A percentile compares a stretch with the other conserved stretches of the same genome.
phyloP scores from a whole-genome alignment of 257 asterid genomes.

The Hygrophila difformis region DNA sequence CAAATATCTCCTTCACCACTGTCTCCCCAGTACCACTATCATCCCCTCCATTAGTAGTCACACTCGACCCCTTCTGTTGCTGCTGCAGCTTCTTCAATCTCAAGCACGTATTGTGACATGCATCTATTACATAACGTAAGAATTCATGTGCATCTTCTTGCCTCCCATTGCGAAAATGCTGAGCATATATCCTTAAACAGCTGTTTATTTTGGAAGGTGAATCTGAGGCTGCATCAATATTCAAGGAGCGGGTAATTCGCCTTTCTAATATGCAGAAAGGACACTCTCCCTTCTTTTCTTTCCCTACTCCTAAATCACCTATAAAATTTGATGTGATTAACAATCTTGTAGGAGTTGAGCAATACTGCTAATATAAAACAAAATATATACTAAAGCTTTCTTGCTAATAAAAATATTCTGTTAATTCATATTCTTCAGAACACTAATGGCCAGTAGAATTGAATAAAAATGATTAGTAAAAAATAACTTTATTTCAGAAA shows the following conservation, averaged over 20 bases:
- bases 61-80: constrained; percentile 45
- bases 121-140: constrained; percentile 94
- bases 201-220: constrained; percentile 61
- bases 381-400: too few relatives aligned
- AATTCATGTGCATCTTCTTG: constrained; percentile 99
- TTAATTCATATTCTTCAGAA: too few relatives aligned
- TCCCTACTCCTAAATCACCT: constrained; percentile 67
- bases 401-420: too few relatives aligned
- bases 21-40: constrained; percentile 51
- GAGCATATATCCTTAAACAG: constrained; percentile 71
- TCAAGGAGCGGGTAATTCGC: constrained; percentile 75
- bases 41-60: constrained; percentile 41
- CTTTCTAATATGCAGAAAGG: constrained; percentile 89
- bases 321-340: neutral
- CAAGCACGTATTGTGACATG: constrained; percentile 91
- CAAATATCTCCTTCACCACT: constrained; percentile 85
- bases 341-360: too few relatives aligned
- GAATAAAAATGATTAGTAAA: too few relatives aligned
- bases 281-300: constrained; percentile 85
- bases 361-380: too few relatives aligned
- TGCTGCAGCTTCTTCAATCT: constrained; percentile 77
- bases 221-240: constrained; percentile 51
- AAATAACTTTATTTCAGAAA: too few relatives aligned
- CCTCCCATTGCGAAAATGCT: constrained; percentile 77
- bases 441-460: too few relatives aligned